phyloP scores from a whole-genome alignment of 2,329 filamentous ascomycete species.

The Lojkania enalia region DNA sequence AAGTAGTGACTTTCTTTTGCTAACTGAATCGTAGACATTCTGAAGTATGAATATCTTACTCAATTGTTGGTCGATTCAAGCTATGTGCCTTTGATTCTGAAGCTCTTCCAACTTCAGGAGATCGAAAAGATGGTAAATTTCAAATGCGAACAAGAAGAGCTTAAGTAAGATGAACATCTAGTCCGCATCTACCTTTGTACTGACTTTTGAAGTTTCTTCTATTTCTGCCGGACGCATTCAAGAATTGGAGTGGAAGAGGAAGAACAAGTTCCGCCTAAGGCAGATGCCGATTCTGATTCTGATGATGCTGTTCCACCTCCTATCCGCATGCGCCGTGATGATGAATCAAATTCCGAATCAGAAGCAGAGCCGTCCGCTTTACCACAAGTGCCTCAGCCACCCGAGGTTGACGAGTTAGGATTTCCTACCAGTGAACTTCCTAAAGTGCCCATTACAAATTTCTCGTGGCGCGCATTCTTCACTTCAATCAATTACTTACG shows the following conservation, averaged over 20 bases:
- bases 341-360: slow-evolving; percentile 29
- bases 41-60: slow-evolving; percentile 95
- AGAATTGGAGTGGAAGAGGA: slow-evolving; percentile 56
- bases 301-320: slow-evolving; percentile 83
- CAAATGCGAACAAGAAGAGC: slow-evolving; percentile 77
- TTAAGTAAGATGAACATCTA: slow-evolving; percentile 62
- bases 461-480: slow-evolving; percentile 94
- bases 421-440: slow-evolving; percentile 74
- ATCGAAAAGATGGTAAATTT: slow-evolving; percentile 87
- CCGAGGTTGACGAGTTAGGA: slow-evolving; percentile 81
- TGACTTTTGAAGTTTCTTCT: slow-evolving; percentile 72
- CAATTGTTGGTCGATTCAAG: slow-evolving; percentile 93
- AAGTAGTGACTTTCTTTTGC: background rate
- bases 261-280: slow-evolving; percentile 25
- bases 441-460: slow-evolving; percentile 78
- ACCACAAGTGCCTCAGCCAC: slow-evolving; percentile 39
- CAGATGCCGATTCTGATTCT: slow-evolving; percentile 39
- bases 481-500: slow-evolving; percentile 93
- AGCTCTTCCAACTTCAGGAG: slow-evolving; percentile 92
- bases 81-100: slow-evolving; percentile 88
- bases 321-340: slow-evolving; percentile 61
- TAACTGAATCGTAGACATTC: slow-evolving; percentile 63
- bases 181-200: slow-evolving; percentile 13
- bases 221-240: slow-evolving; percentile 78
- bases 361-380: slow-evolving; percentile 25